Evolutionary conservation across 139 green algal species (phyloP).

Genomic region (Closterium sp.): DNA sequence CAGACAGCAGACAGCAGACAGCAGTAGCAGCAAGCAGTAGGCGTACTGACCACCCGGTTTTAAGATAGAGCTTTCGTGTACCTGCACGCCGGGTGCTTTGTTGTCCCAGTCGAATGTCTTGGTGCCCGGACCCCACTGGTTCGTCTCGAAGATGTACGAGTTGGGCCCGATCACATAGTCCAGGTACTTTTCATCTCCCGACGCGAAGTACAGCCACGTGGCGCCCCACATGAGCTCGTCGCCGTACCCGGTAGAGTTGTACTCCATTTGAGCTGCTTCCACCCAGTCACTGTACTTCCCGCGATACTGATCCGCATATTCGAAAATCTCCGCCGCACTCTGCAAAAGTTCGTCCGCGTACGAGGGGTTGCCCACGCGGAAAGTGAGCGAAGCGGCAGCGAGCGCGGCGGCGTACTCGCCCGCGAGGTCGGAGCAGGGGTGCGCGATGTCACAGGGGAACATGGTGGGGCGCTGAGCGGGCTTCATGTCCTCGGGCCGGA

Average conservation of each 20-base stretch:
- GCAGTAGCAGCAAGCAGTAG: too few relatives aligned
- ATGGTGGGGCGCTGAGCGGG: constrained; percentile 22
- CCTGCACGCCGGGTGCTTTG: constrained; percentile 27
- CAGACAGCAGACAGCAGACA: too few relatives aligned
- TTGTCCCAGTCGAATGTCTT: constrained; percentile 34
- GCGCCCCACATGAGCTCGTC: constrained; percentile 72
- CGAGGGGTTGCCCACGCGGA: constrained; percentile 30
- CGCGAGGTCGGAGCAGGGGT: constrained; percentile 63
- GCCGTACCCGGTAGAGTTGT: constrained; percentile 52
- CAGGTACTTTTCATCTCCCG: constrained; percentile 60
- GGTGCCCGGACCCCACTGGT: neutral
- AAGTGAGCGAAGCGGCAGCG: constrained; percentile 64
- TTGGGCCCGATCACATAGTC: constrained; percentile 19
- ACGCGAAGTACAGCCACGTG: constrained; percentile 69
- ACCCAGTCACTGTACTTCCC: constrained; percentile 62
- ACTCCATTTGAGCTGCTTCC: constrained; percentile 28
- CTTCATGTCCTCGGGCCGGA: constrained; percentile 63
- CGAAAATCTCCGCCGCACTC: constrained; percentile 56
- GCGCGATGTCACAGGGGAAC: constrained; percentile 28
- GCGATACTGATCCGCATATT: constrained; percentile 50
- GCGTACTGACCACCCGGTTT: too few relatives aligned
- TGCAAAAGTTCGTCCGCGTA: constrained; percentile 58
- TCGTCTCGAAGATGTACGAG: neutral
- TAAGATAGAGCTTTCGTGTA: too few relatives aligned
- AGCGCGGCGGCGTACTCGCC: constrained; percentile 65